phyloP scores from a whole-genome alignment of 129 eudicot species.

The Helianthus tuberosus region DNA sequence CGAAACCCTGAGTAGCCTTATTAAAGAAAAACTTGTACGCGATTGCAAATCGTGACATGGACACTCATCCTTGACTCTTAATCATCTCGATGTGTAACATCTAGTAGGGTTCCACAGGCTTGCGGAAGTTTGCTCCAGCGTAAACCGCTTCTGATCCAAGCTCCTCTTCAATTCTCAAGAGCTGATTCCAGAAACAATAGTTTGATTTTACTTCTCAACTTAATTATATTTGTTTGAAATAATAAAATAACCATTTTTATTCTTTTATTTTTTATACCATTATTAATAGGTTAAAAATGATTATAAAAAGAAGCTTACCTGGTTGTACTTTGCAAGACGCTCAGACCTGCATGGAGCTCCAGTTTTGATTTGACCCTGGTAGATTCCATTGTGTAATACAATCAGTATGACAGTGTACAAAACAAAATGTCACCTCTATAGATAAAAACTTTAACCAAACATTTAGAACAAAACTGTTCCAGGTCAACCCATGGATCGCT shows the following conservation, averaged over 20 bases:
- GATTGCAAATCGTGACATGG: not conserved
- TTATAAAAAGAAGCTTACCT: slow-evolving; percentile 36
- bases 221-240: not conserved
- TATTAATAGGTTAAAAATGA: not conserved
- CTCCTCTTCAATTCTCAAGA: slow-evolving; percentile 94
- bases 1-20: slow-evolving; percentile 27
- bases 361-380: slow-evolving; percentile 76
- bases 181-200: slow-evolving; percentile 28
- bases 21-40: slow-evolving; percentile 18
- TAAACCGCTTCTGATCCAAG: slow-evolving; percentile 94
- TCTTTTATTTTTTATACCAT: not conserved
- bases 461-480: not conserved
- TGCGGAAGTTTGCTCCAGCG: slow-evolving; percentile 92
- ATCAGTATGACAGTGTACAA: not conserved
- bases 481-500: not conserved
- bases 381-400: slow-evolving; percentile 1
- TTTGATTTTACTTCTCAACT: not conserved
- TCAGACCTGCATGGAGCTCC: slow-evolving; percentile 91
- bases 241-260: not conserved
- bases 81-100: not conserved
- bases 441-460: not conserved
- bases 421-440: not conserved
- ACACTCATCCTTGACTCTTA: not conserved
- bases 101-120: slow-evolving; percentile 94
- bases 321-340: slow-evolving; percentile 74